A percentile compares a stretch with the other conserved stretches of the same genome.
Conservation (phyloP, 176 grass and related monocot genomes). For the Musa acuminata region DNA sequence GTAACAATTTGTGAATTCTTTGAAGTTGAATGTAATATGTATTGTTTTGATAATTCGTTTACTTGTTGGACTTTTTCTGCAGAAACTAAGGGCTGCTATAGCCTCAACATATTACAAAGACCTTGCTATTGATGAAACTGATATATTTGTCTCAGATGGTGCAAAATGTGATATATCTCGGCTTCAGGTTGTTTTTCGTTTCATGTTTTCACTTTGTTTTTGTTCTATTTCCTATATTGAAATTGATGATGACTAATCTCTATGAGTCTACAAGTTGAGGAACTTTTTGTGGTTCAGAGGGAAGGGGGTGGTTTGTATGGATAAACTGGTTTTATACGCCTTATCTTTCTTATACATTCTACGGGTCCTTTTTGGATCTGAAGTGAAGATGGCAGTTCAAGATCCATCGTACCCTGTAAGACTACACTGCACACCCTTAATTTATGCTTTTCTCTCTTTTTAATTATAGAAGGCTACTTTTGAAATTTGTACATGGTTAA, state of each 20-base stretch:
- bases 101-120: constrained; percentile 60
- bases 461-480: neutral
- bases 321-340: no score
- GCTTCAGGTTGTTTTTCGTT: constrained; percentile 45
- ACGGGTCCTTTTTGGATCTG: constrained; percentile 77
- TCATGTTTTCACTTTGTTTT: neutral
- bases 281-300: neutral
- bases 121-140: constrained; percentile 69
- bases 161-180: constrained; percentile 92
- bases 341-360: constrained; percentile 5
- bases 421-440: neutral
- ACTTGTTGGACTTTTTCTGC: constrained; percentile 19
- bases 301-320: neutral
- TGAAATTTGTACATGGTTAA: neutral
- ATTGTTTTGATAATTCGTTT: no score
- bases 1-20: no score
- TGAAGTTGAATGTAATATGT: no score
- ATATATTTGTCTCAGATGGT: constrained; percentile 91
- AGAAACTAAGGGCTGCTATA: constrained; percentile 83
- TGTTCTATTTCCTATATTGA: neutral
- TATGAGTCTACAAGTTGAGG: neutral
- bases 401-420: constrained; percentile 88
- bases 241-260: neutral
- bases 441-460: neutral
- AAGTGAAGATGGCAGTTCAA: constrained; percentile 71